Evolutionary conservation across 2,329 filamentous ascomycete species (phyloP).

Genomic region (Knufia fluminis): DNA sequence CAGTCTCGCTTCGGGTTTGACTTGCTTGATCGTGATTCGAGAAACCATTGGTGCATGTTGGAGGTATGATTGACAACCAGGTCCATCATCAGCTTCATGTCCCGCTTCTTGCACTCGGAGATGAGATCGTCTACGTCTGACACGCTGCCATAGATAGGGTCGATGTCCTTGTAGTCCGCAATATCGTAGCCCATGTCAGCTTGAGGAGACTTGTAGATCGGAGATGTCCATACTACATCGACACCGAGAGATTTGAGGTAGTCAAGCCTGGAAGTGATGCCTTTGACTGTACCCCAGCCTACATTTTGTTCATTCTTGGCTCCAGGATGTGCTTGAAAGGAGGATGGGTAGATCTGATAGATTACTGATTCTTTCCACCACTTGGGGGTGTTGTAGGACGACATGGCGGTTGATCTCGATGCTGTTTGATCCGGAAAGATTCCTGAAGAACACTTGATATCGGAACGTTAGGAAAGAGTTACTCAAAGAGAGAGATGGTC

Average conservation of each 20-base stretch:
- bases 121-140: slow-evolving; percentile 39
- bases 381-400: slow-evolving; percentile 14
- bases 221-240: slow-evolving; percentile 50
- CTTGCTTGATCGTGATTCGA: slow-evolving; percentile 53
- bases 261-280: slow-evolving; percentile 55
- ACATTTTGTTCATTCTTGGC: slow-evolving; percentile 38
- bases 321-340: slow-evolving; percentile 31
- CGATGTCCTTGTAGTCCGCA: slow-evolving; percentile 35
- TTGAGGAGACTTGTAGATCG: slow-evolving; percentile 45
- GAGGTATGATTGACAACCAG: slow-evolving; percentile 39
- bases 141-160: slow-evolving; percentile 39
- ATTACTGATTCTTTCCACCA: slow-evolving; percentile 53
- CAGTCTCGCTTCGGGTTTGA: slow-evolving; percentile 58
- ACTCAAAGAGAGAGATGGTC: not conserved
- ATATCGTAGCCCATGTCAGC: slow-evolving; percentile 45
- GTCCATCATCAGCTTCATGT: slow-evolving; percentile 43
- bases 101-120: slow-evolving; percentile 33
- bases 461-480: no score
- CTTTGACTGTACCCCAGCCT: slow-evolving; percentile 57
- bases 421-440: not conserved
- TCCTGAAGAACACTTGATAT: no score
- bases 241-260: slow-evolving; percentile 54
- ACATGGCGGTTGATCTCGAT: not conserved
- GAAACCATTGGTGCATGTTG: slow-evolving; percentile 51
- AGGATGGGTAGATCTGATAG: slow-evolving; percentile 53